phyloP scores from a whole-genome alignment of 768 basidiomycete species.

The Paxillus ammoniavirescens region DNA sequence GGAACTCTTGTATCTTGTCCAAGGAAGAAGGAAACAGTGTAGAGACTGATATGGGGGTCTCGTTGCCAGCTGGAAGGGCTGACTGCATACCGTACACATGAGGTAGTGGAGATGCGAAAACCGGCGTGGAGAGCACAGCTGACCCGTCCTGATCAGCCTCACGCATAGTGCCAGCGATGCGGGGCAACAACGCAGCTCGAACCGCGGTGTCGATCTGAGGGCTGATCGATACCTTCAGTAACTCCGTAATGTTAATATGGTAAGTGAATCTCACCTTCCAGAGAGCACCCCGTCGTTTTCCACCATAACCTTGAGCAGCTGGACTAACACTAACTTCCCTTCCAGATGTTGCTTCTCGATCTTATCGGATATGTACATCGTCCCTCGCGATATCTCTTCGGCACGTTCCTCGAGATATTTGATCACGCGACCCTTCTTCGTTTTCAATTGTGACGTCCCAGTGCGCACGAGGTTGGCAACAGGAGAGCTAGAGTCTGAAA shows the following conservation, averaged over 20 bases:
- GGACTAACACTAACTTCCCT: conserved; percentile 72
- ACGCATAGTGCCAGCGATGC: conserved; percentile 34
- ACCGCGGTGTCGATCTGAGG: conserved; percentile 72
- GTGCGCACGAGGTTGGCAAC: conserved; percentile 68
- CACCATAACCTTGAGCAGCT: conserved; percentile 74
- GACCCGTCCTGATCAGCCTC: conserved; percentile 22
- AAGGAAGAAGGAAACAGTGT: conserved; percentile 62
- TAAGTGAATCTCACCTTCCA: conserved; percentile 65
- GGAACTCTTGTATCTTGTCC: conserved; percentile 73
- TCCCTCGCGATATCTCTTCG: conserved; percentile 73
- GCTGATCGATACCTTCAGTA: conserved; percentile 34
- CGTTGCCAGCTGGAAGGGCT: conserved; percentile 34
- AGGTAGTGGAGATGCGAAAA: conserved; percentile 29
- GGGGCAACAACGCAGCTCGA: conserved; percentile 68
- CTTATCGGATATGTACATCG: conserved; percentile 63
- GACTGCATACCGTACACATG: conserved; percentile 17
- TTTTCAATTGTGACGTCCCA: conserved; percentile 62
- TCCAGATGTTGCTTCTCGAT: conserved; percentile 61
- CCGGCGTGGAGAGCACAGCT: conserved; percentile 22
- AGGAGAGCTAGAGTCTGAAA: conserved; percentile 68
- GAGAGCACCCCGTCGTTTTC: conserved; percentile 86
- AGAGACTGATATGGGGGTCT: conserved; percentile 56
- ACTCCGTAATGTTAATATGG: not conserved
- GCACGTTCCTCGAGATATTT: conserved; percentile 76
- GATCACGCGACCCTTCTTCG: conserved; percentile 76